phyloP scores from a whole-genome alignment of 2,329 filamentous ascomycete species.

The Paraphoma sp. region DNA sequence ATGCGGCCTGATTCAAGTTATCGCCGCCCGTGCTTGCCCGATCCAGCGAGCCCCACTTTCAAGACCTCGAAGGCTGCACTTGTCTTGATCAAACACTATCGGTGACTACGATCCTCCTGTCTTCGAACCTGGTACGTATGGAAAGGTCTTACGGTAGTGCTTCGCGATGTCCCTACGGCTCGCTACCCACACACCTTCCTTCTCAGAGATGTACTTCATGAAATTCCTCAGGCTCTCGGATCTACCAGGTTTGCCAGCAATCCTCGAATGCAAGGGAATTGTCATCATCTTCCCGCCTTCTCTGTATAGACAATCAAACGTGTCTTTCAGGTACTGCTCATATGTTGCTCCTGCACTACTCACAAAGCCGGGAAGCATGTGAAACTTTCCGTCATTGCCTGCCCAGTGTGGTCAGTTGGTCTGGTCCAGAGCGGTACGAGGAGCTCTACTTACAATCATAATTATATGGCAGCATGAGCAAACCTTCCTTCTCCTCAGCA shows the following conservation, averaged over 20 bases:
- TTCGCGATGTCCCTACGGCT: constrained; percentile 60
- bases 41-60: too few relatives aligned
- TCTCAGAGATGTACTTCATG: constrained; percentile 59
- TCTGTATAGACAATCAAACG: constrained; percentile 62
- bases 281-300: constrained; percentile 64
- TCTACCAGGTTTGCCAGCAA: constrained; percentile 60
- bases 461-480: constrained; percentile 61
- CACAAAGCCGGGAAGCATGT: constrained; percentile 53
- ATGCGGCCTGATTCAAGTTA: too few relatives aligned
- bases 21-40: too few relatives aligned
- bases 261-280: constrained; percentile 60
- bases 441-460: constrained; percentile 58
- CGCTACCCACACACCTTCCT: constrained; percentile 63
- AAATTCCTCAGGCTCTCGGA: constrained; percentile 60
- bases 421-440: not conserved
- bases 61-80: too few relatives aligned
- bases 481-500: constrained; percentile 57
- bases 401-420: not conserved
- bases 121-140: constrained; percentile 44
- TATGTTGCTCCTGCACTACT: constrained; percentile 48
- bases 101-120: constrained; percentile 7
- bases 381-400: constrained; percentile 53
- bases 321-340: constrained; percentile 57
- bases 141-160: constrained; percentile 56
- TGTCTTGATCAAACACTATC: too few relatives aligned